These are phyloP conservation scores for Calonectria hongkongensis DNA, from an alignment of 2,329 filamentous ascomycete species.

Conservation along the genomic window DNA sequence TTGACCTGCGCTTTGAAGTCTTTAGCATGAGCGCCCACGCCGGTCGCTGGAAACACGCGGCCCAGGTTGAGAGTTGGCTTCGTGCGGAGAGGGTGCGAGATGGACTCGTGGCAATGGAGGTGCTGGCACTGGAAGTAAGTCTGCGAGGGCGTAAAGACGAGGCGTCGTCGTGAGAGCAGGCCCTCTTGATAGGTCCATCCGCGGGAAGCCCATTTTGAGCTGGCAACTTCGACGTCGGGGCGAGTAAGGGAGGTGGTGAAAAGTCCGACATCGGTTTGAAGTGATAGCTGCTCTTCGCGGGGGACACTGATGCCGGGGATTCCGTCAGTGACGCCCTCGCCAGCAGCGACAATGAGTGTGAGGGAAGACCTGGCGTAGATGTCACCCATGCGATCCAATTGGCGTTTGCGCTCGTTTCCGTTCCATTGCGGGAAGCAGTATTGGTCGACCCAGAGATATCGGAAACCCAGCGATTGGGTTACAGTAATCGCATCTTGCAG, in stretches of 20 bases:
- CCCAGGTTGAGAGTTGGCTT: slow-evolving; percentile 57
- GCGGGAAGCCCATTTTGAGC: slow-evolving; percentile 59
- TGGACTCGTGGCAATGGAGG: slow-evolving; percentile 62
- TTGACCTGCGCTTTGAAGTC: slow-evolving; percentile 56
- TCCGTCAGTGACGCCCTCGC: slow-evolving; percentile 55
- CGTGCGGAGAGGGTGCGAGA: slow-evolving; percentile 58
- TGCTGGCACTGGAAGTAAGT: slow-evolving; percentile 62
- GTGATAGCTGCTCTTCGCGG: slow-evolving; percentile 60
- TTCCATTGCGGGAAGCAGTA: slow-evolving; percentile 59
- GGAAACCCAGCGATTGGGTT: slow-evolving; percentile 58
- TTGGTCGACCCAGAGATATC: slow-evolving; percentile 62
- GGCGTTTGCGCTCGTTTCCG: slow-evolving; percentile 51
- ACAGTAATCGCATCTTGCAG: slow-evolving; percentile 59
- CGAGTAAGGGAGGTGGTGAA: slow-evolving; percentile 61
- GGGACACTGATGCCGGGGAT: slow-evolving; percentile 60
- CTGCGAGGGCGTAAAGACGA: slow-evolving; percentile 62
- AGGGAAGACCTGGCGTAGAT: slow-evolving; percentile 59
- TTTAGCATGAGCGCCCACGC: slow-evolving; percentile 49
- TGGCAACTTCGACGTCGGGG: slow-evolving; percentile 60
- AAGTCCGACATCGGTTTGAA: slow-evolving; percentile 57
- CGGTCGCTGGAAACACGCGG: slow-evolving; percentile 57
- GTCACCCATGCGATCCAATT: slow-evolving; percentile 58
- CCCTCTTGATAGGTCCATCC: slow-evolving; percentile 63
- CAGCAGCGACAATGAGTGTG: slow-evolving; percentile 61
- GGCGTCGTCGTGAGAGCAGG: slow-evolving; percentile 59